These are phyloP conservation scores for Taphrina pruni DNA, from an alignment of 1,139 yeast species.

Conservation along the genomic window DNA sequence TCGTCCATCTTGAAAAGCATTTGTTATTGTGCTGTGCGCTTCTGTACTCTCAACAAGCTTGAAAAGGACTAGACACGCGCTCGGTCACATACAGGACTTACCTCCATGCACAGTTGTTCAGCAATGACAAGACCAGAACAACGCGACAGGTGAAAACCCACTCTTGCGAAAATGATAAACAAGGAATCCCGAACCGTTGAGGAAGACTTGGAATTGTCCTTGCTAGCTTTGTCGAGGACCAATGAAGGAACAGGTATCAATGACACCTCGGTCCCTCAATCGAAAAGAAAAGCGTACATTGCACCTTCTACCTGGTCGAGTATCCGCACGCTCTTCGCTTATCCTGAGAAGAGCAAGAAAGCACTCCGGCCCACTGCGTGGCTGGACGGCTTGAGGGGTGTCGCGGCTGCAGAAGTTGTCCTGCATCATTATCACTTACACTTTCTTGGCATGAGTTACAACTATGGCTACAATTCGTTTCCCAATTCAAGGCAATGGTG, in stretches of 20 bases:
- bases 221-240: background rate
- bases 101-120: too few species aligned
- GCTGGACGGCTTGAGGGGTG: constrained; percentile 36
- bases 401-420: constrained; percentile 34
- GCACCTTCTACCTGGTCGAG: background rate
- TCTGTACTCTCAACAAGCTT: too few species aligned
- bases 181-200: background rate
- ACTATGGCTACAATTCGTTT: constrained; percentile 24
- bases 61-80: too few species aligned
- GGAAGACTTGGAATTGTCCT: constrained; percentile 10
- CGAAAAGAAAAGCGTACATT: background rate
- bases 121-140: too few species aligned
- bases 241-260: background rate
- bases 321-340: constrained; percentile 2
- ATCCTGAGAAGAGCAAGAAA: constrained; percentile 8
- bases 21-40: too few species aligned
- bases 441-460: constrained; percentile 16
- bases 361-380: constrained; percentile 27
- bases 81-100: too few species aligned
- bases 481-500: constrained; percentile 28
- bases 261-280: background rate
- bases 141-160: background rate
- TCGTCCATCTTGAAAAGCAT: too few species aligned
- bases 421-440: constrained; percentile 32
- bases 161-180: background rate